Base-by-base conservation (phyloP, 1,139 yeast genomes). In the Candida tunisiensis region DNA sequence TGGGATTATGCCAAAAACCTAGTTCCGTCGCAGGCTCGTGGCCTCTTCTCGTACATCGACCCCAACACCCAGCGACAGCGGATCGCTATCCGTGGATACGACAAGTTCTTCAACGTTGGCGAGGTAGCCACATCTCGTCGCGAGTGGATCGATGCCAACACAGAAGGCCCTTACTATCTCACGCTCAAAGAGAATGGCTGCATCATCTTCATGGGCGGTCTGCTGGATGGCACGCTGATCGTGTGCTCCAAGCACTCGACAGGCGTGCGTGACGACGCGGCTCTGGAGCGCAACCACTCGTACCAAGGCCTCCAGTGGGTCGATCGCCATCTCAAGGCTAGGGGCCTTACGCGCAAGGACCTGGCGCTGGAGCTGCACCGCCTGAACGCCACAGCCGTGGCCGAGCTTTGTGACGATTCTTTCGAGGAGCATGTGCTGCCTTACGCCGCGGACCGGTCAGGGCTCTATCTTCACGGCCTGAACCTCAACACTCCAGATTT, bases 341-440 rank as follows among this genome's bases (percentile, higher is more conserved):
- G 41, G 3, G 67, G 65, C 0, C 49, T 60, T 13, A 44, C 62
- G 2, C 40, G 62, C 2, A 36, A 43, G 9, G 65, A 67, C 1
- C 60, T 91, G 25, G 95, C 83, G 0, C 40, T 42, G 22, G 52
- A 55, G 4, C 54, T 91, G 12, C 60, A 61, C 40, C 41, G 51
- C 2, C 40, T 60, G 36, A 67, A 72, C 34, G 47, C 70, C 16
- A 91, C 98, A 0, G 93, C 93, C 0, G 93, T 83, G 1, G 85
- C 91, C 1, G 98, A 88, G 49, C 63, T 71, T 25, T 91, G 99
- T 50, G 95, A 91, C 46, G 98, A 91, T 43, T 55, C 55, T 0
- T 91, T 91, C 50, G 98, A 91, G 47, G 98, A 91, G 49, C 99
- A 91, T 48, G 82, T 91, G 8, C 57, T 91, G 30, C 75, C 74